Percentiles rank a stretch among this genome's conserved stretches.
phyloP scores from a whole-genome alignment of 305 asterid genomes.

The Stenogyne calaminthoides region DNA sequence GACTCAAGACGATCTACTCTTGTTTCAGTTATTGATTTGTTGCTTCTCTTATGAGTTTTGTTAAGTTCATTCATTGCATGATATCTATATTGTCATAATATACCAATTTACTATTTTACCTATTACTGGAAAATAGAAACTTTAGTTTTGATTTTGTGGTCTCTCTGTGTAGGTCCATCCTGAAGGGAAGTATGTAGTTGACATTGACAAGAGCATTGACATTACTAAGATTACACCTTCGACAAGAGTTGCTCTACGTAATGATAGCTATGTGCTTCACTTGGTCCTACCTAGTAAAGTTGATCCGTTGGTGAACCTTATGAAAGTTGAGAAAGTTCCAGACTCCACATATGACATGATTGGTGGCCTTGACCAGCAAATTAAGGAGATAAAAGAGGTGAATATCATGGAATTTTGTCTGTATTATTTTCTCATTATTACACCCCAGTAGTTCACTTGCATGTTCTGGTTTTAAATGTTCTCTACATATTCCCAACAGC shows the following conservation, averaged over 20 bases:
- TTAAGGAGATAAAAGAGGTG: constrained; percentile 97
- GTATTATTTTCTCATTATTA: constrained; percentile 13
- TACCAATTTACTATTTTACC: not conserved
- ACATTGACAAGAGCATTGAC: constrained; percentile 91
- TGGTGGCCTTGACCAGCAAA: constrained; percentile 99
- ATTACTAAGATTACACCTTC: constrained; percentile 95
- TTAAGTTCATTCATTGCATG: constrained; percentile 4
- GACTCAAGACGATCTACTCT: not conserved
- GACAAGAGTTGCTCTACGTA: constrained; percentile 94
- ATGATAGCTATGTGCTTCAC: constrained; percentile 98
- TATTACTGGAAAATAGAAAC: not conserved
- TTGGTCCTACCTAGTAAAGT: constrained; percentile 92
- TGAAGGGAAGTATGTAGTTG: constrained; percentile 96
- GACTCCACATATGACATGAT: constrained; percentile 99
- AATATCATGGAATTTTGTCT: constrained; percentile 11
- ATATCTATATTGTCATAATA: not conserved
- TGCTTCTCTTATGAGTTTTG: not conserved
- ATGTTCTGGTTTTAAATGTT: not conserved
- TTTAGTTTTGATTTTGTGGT: constrained; percentile 18
- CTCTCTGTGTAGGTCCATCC: constrained; percentile 77
- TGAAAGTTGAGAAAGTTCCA: constrained; percentile 98
- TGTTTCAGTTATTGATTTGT: constrained; percentile 3
- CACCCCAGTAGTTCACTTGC: not conserved
- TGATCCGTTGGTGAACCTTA: constrained; percentile 96
- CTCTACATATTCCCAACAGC: not conserved